phyloP scores from a whole-genome alignment of 192 early-diverging fungal genomes.

The Entomortierella parvispora region DNA sequence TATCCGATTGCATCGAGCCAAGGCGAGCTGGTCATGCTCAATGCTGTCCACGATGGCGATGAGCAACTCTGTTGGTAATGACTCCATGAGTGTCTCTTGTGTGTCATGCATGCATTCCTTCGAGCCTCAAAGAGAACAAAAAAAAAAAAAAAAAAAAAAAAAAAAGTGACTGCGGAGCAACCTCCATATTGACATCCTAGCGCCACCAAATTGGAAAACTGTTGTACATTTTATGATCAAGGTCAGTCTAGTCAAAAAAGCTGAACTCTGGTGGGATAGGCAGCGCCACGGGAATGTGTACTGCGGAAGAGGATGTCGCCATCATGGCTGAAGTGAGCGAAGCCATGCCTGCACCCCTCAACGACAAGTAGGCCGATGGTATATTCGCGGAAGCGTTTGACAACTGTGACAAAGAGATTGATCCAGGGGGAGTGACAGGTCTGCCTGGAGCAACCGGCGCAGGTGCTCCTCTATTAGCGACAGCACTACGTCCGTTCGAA shows the following conservation, averaged over 20 bases:
- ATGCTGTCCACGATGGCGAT: constrained; percentile 19
- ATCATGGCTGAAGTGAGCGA: not conserved
- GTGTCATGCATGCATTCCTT: not conserved
- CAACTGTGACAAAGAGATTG: constrained; percentile 38
- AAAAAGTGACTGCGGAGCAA: no score
- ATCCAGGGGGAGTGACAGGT: constrained; percentile 35
- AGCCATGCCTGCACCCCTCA: not conserved
- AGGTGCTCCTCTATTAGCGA: not conserved
- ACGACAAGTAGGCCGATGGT: constrained; percentile 4
- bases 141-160: not conserved
- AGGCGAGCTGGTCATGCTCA: constrained; percentile 6
- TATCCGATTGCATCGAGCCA: constrained; percentile 26
- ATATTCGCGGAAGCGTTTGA: not conserved
- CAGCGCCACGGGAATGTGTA: not conserved
- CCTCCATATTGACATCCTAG: no score
- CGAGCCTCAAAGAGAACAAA: not conserved
- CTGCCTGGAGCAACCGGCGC: not conserved
- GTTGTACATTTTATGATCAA: no score
- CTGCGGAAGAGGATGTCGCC: not conserved
- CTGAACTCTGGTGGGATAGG: constrained; percentile 34
- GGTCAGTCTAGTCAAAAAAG: constrained; percentile 43
- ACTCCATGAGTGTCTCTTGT: constrained; percentile 17
- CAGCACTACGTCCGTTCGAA: no score
- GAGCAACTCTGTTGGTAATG: constrained; percentile 36
- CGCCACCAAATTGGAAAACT: no score